These are phyloP conservation scores for Oryza meridionalis DNA, from an alignment of 176 grass and related monocot species.

Conservation along the genomic window DNA sequence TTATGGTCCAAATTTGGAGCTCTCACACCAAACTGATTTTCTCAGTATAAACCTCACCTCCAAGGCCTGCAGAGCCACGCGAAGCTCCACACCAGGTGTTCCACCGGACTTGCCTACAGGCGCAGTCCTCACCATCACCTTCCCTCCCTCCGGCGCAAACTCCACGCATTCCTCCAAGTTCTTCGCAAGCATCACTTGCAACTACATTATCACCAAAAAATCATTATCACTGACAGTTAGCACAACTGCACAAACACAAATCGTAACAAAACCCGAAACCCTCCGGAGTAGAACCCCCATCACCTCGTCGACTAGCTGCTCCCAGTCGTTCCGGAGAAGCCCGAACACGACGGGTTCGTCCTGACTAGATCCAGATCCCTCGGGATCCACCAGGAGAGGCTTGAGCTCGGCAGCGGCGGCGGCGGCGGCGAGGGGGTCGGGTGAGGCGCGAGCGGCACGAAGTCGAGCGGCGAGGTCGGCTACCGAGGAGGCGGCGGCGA, in stretches of 20 bases:
- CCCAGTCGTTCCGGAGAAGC: slow-evolving; percentile 73
- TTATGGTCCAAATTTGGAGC: slow-evolving; percentile 13
- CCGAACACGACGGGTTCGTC: slow-evolving; percentile 71
- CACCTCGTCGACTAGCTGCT: slow-evolving; percentile 79
- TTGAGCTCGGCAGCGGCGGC: slow-evolving; percentile 55
- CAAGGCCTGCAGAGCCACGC: slow-evolving; percentile 63
- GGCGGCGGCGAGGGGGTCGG: slow-evolving; percentile 55
- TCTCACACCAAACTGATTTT: neutral
- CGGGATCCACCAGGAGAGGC: slow-evolving; percentile 35
- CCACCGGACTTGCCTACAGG: slow-evolving; percentile 14
- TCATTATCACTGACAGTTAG: slow-evolving; percentile 34
- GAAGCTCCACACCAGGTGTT: slow-evolving; percentile 47
- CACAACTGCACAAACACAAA: slow-evolving; percentile 42
- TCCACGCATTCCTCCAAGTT: slow-evolving; percentile 59
- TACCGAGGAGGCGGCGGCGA: slow-evolving; percentile 53
- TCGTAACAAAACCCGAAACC: slow-evolving; percentile 7
- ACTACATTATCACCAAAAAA: slow-evolving; percentile 52
- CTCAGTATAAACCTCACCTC: slow-evolving; percentile 63
- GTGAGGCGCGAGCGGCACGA: slow-evolving; percentile 57
- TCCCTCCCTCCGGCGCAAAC: slow-evolving; percentile 61
- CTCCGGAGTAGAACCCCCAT: slow-evolving; percentile 8
- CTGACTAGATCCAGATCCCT: slow-evolving; percentile 37
- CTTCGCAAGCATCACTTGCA: slow-evolving; percentile 70
- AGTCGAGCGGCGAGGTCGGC: slow-evolving; percentile 58
- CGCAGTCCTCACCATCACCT: slow-evolving; percentile 59